Evolutionary conservation across 345 rosid species (phyloP), one percentile per base, ranked within the genome.

Genomic region (Laguncularia racemosa): DNA sequence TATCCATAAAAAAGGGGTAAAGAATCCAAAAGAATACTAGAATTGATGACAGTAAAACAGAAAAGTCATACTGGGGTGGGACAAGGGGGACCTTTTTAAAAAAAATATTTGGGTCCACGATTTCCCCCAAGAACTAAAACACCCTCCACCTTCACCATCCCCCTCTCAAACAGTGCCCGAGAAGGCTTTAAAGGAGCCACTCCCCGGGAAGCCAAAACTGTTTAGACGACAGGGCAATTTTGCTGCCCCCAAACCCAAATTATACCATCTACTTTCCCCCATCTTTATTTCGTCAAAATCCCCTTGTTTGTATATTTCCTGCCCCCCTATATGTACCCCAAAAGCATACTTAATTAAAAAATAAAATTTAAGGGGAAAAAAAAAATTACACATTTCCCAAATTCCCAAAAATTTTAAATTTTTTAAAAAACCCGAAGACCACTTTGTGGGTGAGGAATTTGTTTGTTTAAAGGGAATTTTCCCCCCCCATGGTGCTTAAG

Each of bases 161-260:
- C n/a, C 99, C 99, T 59, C 75, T 93, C 72, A 93, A 78, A 66
- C 99, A 93, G 61, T 93, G 99, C 13, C n/a, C n/a, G 99, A 93
- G 83, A 93, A 93, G 19, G 76, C 88, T 71, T 73, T 84, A 2
- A n/a, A n/a, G 99, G 97, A 61, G 96, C 76, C 56, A 85, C 47
- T 20, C 97, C 92, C 33, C 79, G 83, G 13, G 95, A 85, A 63
- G 99, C 81, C 44, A n/a, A n/a, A 93, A 85, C 61, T 93, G 99
- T n/a, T 4, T 95, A 89, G 61, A 93, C 58, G 46, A 90, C 83
- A 44, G n/a, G 99, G 89, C 83, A 90, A 76, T 43, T 68, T 72
- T 84, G 91, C 64, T 85, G 97, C n/a, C n/a, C 46, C 99, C 99
- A 43, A 93, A 85, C 20, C 99, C 99, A 47, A 93, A 82, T n/a